These are phyloP conservation scores for Rubia tinctorum DNA, from an alignment of 305 asterid species.

Conservation along the genomic window DNA sequence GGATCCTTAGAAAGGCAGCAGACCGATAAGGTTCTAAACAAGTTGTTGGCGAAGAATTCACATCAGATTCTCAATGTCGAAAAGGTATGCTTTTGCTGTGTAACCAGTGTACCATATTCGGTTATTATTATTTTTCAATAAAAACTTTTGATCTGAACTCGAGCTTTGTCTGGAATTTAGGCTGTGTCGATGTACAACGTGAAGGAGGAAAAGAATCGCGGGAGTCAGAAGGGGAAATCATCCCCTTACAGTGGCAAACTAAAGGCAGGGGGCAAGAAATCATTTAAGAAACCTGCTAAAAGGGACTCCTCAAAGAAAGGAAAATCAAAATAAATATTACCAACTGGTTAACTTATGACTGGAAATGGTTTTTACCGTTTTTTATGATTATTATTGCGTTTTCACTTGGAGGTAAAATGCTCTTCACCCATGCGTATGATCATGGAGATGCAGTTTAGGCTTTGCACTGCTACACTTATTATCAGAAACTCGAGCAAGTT, in stretches of 20 bases:
- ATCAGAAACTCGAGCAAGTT: not conserved
- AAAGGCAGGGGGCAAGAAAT: conserved; percentile 48
- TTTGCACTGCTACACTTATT: not conserved
- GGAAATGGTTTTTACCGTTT: not conserved
- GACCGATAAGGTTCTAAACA: conserved; percentile 77
- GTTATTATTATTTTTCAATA: too few relatives aligned
- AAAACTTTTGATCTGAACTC: not conserved
- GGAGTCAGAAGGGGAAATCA: conserved; percentile 43
- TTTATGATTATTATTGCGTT: not conserved
- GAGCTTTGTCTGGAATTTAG: conserved; percentile 34
- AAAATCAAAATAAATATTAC: conserved; percentile 42
- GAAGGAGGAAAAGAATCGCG: conserved; percentile 69
- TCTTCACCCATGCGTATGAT: not conserved
- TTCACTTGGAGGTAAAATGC: too few relatives aligned
- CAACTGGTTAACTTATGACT: not conserved
- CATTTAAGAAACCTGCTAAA: conserved; percentile 57
- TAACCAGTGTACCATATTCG: not conserved
- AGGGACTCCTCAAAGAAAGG: conserved; percentile 50
- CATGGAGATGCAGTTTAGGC: not conserved
- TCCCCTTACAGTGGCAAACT: conserved; percentile 46
- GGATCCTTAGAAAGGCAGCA: conserved; percentile 81
- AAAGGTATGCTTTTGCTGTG: conserved; percentile 45
- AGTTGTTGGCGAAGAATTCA: conserved; percentile 73
- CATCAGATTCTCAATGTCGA: conserved; percentile 86
- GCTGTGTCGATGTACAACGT: conserved; percentile 92